These are phyloP conservation scores for Limnanthes douglasii DNA, from an alignment of 345 rosid genomes.

Conservation along the genomic window DNA sequence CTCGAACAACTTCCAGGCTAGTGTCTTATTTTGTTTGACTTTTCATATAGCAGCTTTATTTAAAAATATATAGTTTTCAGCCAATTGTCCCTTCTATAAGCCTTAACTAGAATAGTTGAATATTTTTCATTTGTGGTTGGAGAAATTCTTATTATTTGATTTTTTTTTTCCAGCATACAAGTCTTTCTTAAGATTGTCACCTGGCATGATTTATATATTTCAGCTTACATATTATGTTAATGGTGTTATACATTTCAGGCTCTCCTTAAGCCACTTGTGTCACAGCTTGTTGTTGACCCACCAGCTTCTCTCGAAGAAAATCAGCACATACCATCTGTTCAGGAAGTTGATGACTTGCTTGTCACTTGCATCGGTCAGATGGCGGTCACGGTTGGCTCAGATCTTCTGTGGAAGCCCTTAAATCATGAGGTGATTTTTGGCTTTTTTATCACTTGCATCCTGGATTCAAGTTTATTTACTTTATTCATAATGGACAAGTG, in stretches of 20 bases:
- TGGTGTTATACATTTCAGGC: too few relatives aligned
- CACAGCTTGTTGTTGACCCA: conserved; percentile 58
- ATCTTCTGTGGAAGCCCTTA: conserved; percentile 83
- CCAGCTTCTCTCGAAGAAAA: conserved; percentile 41
- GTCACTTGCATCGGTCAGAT: conserved; percentile 82
- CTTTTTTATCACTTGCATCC: background rate
- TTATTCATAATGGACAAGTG: too few relatives aligned
- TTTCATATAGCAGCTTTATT: conserved; percentile 2
- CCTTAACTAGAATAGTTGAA: too few relatives aligned
- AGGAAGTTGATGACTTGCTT: conserved; percentile 62
- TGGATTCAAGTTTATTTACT: background rate
- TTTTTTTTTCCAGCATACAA: background rate
- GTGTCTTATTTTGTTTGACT: background rate
- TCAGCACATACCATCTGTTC: conserved; percentile 38
- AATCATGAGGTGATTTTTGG: conserved; percentile 65
- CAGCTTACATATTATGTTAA: conserved; percentile 1
- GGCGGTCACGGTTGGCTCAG: conserved; percentile 82
- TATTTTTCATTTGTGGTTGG: too few relatives aligned
- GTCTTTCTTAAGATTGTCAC: background rate
- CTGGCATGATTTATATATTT: background rate
- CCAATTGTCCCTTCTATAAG: too few relatives aligned
- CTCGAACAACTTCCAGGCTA: conserved; percentile 70
- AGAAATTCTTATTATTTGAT: background rate
- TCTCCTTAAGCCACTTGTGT: conserved; percentile 65
- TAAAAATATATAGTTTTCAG: too few relatives aligned